Conservation (phyloP, 2,329 filamentous ascomycete genomes). For the Calonectria leucothoes region DNA sequence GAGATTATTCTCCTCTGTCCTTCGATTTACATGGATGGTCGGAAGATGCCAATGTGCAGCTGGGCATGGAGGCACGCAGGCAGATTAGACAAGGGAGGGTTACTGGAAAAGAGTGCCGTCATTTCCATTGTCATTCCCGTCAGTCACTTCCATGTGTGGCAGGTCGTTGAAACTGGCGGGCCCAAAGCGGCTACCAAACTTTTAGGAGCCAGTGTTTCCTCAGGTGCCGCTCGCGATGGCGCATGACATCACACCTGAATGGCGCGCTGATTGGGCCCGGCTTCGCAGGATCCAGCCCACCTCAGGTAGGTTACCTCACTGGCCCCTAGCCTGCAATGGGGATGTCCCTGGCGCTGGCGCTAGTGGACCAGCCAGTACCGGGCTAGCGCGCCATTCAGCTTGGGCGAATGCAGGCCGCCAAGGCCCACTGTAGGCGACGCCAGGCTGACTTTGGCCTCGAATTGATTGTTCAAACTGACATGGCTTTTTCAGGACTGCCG, state of each 20-base stretch:
- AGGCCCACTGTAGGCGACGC: slow-evolving; percentile 10
- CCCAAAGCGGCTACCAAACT: slow-evolving; percentile 21
- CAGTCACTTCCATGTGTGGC: slow-evolving; percentile 9
- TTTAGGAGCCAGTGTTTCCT: slow-evolving; percentile 6
- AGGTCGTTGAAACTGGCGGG: slow-evolving; percentile 19
- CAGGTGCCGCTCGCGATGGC: slow-evolving; percentile 14
- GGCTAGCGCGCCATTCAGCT: slow-evolving; percentile 9
- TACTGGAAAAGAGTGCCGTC: slow-evolving; percentile 10
- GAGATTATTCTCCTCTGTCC: neutral
- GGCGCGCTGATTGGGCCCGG: slow-evolving; percentile 20
- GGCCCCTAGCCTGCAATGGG: slow-evolving; percentile 9
- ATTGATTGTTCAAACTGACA: neutral
- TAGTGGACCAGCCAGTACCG: slow-evolving; percentile 1
- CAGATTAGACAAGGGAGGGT: slow-evolving; percentile 7
- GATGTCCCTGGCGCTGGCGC: slow-evolving; percentile 13
- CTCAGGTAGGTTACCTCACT: slow-evolving; percentile 14
- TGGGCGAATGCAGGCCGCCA: slow-evolving; percentile 6
- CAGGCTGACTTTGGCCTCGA: slow-evolving; percentile 22
- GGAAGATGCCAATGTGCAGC: neutral
- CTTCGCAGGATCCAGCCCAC: neutral
- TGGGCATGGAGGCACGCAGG: slow-evolving; percentile 9
- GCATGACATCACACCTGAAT: slow-evolving; percentile 26
- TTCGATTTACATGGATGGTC: slow-evolving; percentile 2
- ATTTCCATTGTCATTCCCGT: slow-evolving; percentile 18
- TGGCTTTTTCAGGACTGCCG: neutral